Conservation (phyloP, 345 rosid species). For the Moricandia arvensis region DNA sequence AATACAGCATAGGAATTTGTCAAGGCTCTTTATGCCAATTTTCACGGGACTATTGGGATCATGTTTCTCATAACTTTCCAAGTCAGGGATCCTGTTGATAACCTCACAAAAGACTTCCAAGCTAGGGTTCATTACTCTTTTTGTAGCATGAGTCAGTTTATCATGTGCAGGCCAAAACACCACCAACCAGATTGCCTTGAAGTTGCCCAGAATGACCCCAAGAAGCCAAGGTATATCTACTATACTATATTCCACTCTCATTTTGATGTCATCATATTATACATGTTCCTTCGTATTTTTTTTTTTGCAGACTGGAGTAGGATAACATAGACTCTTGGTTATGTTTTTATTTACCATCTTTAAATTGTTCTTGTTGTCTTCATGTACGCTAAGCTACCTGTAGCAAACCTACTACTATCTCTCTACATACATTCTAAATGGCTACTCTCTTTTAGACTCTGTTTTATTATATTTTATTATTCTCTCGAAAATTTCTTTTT, state of each 20-base stretch:
- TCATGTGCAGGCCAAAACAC: constrained; percentile 3
- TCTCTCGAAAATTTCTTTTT: no score
- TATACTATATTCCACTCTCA: no score
- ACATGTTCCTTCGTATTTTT: background rate
- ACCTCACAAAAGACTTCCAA: background rate
- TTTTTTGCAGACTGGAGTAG: constrained; percentile 1
- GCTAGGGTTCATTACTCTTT: background rate
- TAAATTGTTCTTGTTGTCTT: no score
- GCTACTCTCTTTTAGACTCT: background rate
- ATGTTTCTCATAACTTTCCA: constrained; percentile 8
- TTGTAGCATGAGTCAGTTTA: background rate
- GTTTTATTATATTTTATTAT: no score
- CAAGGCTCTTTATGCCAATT: constrained; percentile 4
- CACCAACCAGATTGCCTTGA: background rate
- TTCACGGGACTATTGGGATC: background rate
- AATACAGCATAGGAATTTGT: background rate
- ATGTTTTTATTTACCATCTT: no score
- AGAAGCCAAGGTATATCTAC: background rate
- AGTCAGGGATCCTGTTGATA: constrained; percentile 1
- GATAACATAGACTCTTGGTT: background rate
- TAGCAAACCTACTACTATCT: no score
- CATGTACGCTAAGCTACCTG: no score
- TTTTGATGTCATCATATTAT: background rate
- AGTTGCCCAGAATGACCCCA: background rate
- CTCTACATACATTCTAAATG: background rate